Evolutionary conservation across 257 asterid species (phyloP), one percentile per base, ranked within the genome.

Genomic region (Petunia secreta): DNA sequence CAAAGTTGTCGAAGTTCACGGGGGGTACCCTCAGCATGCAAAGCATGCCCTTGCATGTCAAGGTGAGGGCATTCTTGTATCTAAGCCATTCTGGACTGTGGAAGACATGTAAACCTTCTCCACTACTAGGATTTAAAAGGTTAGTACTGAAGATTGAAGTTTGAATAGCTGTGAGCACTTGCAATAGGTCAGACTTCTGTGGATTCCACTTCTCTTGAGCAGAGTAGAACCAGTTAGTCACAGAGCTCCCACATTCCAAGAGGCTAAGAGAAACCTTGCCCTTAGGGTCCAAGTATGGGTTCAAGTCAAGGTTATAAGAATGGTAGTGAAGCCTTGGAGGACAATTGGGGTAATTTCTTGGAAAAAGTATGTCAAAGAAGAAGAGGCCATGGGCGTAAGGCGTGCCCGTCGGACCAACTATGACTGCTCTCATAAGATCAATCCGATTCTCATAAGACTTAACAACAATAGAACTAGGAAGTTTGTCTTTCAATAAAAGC

Each of bases 401-500:
- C 0, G 78, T 78, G 25, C 34, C 13, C 0, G 77, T 80, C 6
- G 89, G 88, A n/a, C 83, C 89, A 25, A 81, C 8, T 44, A 88
- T 64, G 53, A 76, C 85, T 13, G 85, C 84, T 63, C 89, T 80
- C 88, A 88, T 86, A 8, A 88, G 86, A 43, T 86, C 87, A 73
- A 60, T 76, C 79, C 88, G 68, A 6, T 25, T 8, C 25, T 57
- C 53, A 34, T 82, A 86, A 1, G 75, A 80, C 79, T 84, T 54
- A 1, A 86, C 62, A 64, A 80, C 80, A 53, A 80, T 66, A 77
- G 85, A 84, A 34, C 75, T 64, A 1, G 88, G 87, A 13, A 71
- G 75, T 44, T 67, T 68, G 9, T 55, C 15, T 1, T 15, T 65
- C 25, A 87, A 43, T 9, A 8, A 25, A 0, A 16, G 7, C 77